Conservation (phyloP, 2,329 filamentous ascomycete genomes). For the Zasmidium cellare region DNA sequence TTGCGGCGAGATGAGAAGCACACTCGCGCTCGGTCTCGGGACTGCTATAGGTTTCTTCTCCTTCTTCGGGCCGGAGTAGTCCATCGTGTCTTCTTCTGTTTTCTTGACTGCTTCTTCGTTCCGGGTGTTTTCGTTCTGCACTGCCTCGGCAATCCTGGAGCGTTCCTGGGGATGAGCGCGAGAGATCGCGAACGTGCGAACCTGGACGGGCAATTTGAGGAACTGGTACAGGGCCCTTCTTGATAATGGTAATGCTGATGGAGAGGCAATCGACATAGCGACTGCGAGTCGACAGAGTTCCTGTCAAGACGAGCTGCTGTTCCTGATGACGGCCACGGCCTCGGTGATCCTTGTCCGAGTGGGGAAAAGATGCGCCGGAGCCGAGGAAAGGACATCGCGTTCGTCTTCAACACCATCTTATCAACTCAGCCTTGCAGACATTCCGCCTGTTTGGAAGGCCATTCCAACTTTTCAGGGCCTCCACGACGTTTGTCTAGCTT, state of each 20-base stretch:
- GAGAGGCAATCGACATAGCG: background rate
- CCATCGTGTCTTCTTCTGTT: conserved; percentile 11
- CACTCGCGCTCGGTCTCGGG: conserved; percentile 68
- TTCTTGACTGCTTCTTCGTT: conserved; percentile 9
- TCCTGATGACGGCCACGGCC: background rate
- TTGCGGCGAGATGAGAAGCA: conserved; percentile 79
- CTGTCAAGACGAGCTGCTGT: background rate
- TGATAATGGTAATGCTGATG: background rate
- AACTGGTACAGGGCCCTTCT: background rate
- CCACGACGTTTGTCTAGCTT: no score
- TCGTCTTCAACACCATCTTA: no score
- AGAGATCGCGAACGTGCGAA: background rate
- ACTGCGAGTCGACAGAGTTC: background rate
- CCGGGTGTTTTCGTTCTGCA: background rate
- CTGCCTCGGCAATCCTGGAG: conserved; percentile 3
- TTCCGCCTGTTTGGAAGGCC: no score
- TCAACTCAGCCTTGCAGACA: no score
- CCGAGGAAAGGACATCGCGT: no score
- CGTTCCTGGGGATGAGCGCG: background rate
- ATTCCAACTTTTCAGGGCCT: no score
- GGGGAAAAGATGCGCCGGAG: background rate
- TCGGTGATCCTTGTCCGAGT: background rate
- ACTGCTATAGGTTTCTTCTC: conserved; percentile 43
- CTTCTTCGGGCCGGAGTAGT: conserved; percentile 13
- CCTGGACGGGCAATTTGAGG: background rate